Percentiles rank a stretch among this genome's conserved stretches.
Evolutionary conservation across 2,329 filamentous ascomycete species (phyloP).

Genomic region (Colletotrichum paranaense): DNA sequence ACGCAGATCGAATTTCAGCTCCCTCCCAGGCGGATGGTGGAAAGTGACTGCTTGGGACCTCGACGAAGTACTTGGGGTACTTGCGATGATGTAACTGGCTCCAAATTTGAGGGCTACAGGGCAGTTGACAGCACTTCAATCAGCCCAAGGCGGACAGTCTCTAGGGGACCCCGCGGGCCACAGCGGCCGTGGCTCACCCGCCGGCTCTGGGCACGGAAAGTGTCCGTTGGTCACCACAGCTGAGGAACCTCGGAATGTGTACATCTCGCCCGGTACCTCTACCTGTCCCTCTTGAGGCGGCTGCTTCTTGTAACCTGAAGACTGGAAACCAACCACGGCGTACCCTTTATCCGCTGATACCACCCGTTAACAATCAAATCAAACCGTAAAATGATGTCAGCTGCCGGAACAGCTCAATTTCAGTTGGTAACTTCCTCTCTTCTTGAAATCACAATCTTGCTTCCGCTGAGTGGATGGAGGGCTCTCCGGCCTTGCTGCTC

Average conservation of each 20-base stretch:
- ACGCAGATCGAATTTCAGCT: not conserved
- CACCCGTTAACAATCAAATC: not conserved
- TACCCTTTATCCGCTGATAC: not conserved
- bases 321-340: constrained; percentile 1
- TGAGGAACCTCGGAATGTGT: not conserved
- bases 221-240: not conserved
- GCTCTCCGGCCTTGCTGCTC: not conserved
- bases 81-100: not conserved
- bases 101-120: not conserved
- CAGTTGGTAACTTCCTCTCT: not conserved
- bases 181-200: not conserved
- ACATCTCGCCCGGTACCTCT: not conserved
- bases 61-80: not conserved
- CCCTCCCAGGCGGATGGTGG: not conserved
- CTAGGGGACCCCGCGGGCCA: not conserved
- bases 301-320: not conserved
- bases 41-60: not conserved
- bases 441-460: not conserved
- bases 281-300: not conserved
- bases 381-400: not conserved
- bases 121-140: too few species aligned
- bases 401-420: not conserved
- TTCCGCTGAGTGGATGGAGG: not conserved
- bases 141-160: too few species aligned
- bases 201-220: not conserved